Conservation (phyloP, 495 filamentous ascomycete species). For the Talaromyces borbonicus region DNA sequence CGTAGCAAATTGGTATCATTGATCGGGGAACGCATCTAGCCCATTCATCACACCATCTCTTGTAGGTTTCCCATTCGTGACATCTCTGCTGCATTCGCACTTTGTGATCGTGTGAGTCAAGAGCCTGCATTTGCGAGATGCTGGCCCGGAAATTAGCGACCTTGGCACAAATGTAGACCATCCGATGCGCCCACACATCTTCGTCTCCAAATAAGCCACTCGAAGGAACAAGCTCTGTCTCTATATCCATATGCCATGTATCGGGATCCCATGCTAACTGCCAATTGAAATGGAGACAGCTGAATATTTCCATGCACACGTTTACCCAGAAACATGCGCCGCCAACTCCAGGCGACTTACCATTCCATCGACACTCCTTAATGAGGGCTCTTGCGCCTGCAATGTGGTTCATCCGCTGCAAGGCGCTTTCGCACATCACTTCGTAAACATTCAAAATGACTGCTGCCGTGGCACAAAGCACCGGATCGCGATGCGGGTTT, state of each 20-base stretch:
- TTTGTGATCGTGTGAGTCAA: slow-evolving; percentile 50
- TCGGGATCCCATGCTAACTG: slow-evolving; percentile 85
- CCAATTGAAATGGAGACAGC: slow-evolving; percentile 82
- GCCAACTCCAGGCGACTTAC: slow-evolving; percentile 66
- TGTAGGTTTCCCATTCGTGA: slow-evolving; percentile 69
- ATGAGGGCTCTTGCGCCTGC: slow-evolving; percentile 80
- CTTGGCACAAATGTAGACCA: slow-evolving; percentile 85
- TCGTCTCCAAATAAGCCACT: slow-evolving; percentile 44
- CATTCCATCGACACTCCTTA: slow-evolving; percentile 85
- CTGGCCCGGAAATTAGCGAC: slow-evolving; percentile 72
- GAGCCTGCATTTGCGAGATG: slow-evolving; percentile 48
- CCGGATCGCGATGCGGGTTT: slow-evolving; percentile 72
- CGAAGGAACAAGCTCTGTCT: slow-evolving; percentile 43
- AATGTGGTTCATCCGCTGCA: slow-evolving; percentile 77
- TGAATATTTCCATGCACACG: slow-evolving; percentile 79
- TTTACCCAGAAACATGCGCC: slow-evolving; percentile 94
- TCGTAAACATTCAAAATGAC: slow-evolving; percentile 88
- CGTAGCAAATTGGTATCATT: slow-evolving; percentile 77
- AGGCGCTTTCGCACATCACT: slow-evolving; percentile 69
- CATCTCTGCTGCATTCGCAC: slow-evolving; percentile 52
- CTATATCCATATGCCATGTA: slow-evolving; percentile 82
- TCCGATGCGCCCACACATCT: slow-evolving; percentile 84
- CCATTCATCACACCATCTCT: slow-evolving; percentile 71
- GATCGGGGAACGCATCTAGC: slow-evolving; percentile 63
- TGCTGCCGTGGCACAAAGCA: slow-evolving; percentile 81